Evolutionary conservation across 2,329 filamentous ascomycete species (phyloP), one percentile per base, ranked within the genome.

Genomic region (Cadophora sp.): DNA sequence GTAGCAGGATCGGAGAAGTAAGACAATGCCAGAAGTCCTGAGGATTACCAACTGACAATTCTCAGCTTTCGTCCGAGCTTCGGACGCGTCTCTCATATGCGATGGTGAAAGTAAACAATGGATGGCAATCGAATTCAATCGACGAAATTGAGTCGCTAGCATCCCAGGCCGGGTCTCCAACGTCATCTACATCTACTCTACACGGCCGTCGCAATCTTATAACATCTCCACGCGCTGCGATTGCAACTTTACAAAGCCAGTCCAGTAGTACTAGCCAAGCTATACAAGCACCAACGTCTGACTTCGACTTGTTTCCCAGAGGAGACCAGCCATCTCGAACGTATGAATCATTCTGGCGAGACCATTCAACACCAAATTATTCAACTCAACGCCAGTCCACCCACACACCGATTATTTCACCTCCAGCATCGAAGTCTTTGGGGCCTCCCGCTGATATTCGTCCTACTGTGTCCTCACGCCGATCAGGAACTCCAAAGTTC

Each of bases 31-130:
- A n/a, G 34, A 61, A 29, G 26, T 65, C 58, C 26, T 9, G 24
- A 55, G 19, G 43, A 60, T 48, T 62, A 50, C 48, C 46, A 34
- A 62, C 73, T 77, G 51, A 77, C 66, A 50, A 29, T 26, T 31
- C 19, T 55, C 64, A 79, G 77, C 73, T 79, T 43, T 77, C 77
- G 46, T 73, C 90, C 65, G 92, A 95, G 77, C 85, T 98, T 63
- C 91, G 91, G 77, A 90, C 93, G 62, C 91, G 93, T 75, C 85
- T 98, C 31, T 93, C 93, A 7, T 97, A 97, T 79, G 95, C 95
- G 72, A 96, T 97, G 87, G 87, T 97, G 77, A 97, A 97, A 80
- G 92, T 97, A 50, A 93, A 93, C 77, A 90, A 97, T 77, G 93
- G 93, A 68, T 96, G 94, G 91, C 92, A 97, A 80, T 86, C 90